Conservation (phyloP, 495 filamentous ascomycete species). For the Glonium stellatum region DNA sequence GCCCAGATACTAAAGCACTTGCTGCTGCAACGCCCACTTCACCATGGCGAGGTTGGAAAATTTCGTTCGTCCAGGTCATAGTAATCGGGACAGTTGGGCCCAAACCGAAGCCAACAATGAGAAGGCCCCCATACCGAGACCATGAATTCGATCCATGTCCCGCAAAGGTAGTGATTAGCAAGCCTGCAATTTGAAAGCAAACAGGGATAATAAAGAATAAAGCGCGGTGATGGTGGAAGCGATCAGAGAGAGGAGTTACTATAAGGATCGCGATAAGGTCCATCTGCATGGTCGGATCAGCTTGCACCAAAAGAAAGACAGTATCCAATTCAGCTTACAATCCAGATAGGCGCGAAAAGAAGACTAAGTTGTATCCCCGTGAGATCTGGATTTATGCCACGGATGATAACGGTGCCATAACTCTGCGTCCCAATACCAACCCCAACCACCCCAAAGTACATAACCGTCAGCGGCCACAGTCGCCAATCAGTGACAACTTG, state of each 20-base stretch:
- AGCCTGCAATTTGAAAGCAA: slow-evolving; percentile 73
- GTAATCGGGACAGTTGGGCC: slow-evolving; percentile 86
- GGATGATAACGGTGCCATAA: slow-evolving; percentile 81
- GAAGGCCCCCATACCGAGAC: slow-evolving; percentile 80
- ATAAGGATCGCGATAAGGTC: slow-evolving; percentile 83
- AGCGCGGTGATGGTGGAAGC: slow-evolving; percentile 77
- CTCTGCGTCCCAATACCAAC: slow-evolving; percentile 84
- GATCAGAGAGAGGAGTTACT: slow-evolving; percentile 76
- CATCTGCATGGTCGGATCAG: slow-evolving; percentile 46
- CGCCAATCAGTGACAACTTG: slow-evolving; percentile 75
- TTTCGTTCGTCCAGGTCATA: slow-evolving; percentile 89
- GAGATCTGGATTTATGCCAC: slow-evolving; percentile 62
- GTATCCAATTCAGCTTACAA: slow-evolving; percentile 47
- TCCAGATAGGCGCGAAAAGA: slow-evolving; percentile 85
- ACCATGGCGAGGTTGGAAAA: slow-evolving; percentile 82
- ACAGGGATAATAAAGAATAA: slow-evolving; percentile 71
- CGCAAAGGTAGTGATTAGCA: slow-evolving; percentile 74
- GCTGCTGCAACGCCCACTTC: slow-evolving; percentile 91
- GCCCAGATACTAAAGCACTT: slow-evolving; percentile 73
- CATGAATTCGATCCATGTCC: slow-evolving; percentile 56
- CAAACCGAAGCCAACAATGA: slow-evolving; percentile 85
- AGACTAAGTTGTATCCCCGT: slow-evolving; percentile 71
- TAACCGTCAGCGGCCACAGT: slow-evolving; percentile 73
- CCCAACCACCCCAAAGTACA: slow-evolving; percentile 94
- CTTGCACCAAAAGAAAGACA: slow-evolving; percentile 4